Base-by-base conservation (phyloP, 441 rosid genomes). In the Eutrema salsugineum region DNA sequence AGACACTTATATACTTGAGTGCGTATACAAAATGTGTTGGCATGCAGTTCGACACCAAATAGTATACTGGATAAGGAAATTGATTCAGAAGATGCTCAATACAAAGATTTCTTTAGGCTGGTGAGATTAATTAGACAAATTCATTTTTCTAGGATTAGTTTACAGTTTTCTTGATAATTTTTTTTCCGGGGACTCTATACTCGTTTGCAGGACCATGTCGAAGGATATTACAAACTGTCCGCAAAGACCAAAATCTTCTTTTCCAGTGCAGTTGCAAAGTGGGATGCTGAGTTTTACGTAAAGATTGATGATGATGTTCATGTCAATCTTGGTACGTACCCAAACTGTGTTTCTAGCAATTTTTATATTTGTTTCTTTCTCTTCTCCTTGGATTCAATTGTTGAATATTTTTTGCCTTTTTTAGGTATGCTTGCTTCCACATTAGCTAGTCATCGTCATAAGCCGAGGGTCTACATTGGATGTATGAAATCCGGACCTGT, bases 401-500 rank as follows among this genome's bases (percentile, higher is more conserved):
- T 50, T 74, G 33, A 42, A 59, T 60, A 39, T 68, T 4, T 50
- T 42, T 14, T 63, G 51, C 39, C 55, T 40, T 36, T 64, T 39
- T 32, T 55, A 94, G 97, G 97, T 51, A 76, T 60, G 87, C 88
- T 94, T 39, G 97, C 89, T 54, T 72, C 97, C 54, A 90, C 98
- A 58, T 89, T 92, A 77, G 87, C 91, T 56, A 80, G 78, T 44
- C 94, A 94, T 66, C 94, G 96, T 44, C 74, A 84, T 70, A 94
- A 94, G 82, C 97, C 96, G 50, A 85, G 94, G 68, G 90, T 92
- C 63, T 92, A 90, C 76, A 80, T 92, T 35, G 99, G 97, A 46
- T 92, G 99, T 77, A 94, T 94, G 99, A 94, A 94, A 78, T 94
- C 99, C 5, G 99, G 99, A 30, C 97, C 99, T 2, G 99, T 94